Base-by-base conservation (phyloP, 2,329 filamentous ascomycete species). In the Colletotrichum sp. region DNA sequence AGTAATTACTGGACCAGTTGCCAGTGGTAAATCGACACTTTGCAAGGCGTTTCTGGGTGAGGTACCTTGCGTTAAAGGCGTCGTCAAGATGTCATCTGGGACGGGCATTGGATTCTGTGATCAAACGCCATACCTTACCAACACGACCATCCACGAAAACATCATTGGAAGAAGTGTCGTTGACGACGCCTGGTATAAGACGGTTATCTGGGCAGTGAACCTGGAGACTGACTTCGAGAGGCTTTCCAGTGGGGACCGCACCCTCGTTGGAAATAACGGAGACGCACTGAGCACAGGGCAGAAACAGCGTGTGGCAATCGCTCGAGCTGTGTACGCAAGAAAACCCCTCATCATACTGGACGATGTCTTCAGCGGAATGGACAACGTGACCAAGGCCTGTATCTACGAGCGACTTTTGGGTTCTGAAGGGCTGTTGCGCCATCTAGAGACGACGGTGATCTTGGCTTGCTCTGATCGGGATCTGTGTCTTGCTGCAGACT, bases 231-330 rank as follows among this genome's bases (percentile, higher is more conserved):
- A 87, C 72, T 68, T 86, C 9, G 64, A 49, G 0, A 66, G 75
- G 0, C 77, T 88, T 1, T 81, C 84, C 0, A 78, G 81, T 1
- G 85, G 86, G 0, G 84, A 87, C 34, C 68, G 80, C 9, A 86
- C 86, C 0, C 79, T 80, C 4, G 79, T 88, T 60, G 87, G 87
- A 3, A 85, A 82, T 44, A 82, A 84, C n/a, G 86, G 86, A 0
- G 83, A 87, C 18, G 84, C 82, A 32, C 77, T 88, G 1, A 86
- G 84, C 6, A 87, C 87, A 2, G 87, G 87, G 0, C 86, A 88
- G 36, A 76, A 71, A 26, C 72, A 73, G 44, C 69, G 73, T 2
- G 21, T 76, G 1, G 77, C 80, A 8, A 52, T 85, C n/a, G 83
- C 83, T 5, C 78, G 84, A 13, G 80, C 81, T 6, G 75, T 85